These are phyloP conservation scores for Globisporangium canariense DNA, from an alignment of 352 stramenopile genomes.

Conservation along the genomic window DNA sequence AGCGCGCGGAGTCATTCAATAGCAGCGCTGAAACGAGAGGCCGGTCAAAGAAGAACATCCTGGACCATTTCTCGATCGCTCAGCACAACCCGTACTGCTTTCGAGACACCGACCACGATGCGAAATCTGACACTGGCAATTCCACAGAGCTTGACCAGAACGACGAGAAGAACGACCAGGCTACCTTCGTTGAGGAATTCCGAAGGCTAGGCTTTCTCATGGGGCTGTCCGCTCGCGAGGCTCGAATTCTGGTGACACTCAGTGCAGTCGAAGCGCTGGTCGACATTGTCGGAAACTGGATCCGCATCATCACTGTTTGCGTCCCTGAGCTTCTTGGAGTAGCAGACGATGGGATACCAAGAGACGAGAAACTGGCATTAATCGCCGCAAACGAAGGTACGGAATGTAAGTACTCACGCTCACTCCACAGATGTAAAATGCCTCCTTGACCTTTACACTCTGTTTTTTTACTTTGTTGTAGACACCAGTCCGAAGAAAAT, in stretches of 20 bases:
- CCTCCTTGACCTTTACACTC: neutral
- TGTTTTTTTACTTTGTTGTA: neutral
- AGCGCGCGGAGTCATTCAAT: slow-evolving; percentile 5
- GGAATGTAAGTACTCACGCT: neutral
- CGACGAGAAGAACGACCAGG: slow-evolving; percentile 15
- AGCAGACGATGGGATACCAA: neutral
- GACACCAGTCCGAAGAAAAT: slow-evolving; percentile 53
- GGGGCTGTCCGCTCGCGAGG: slow-evolving; percentile 51
- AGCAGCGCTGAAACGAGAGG: slow-evolving; percentile 9
- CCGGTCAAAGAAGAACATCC: slow-evolving; percentile 53
- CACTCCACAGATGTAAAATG: neutral
- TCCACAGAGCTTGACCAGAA: slow-evolving; percentile 16
- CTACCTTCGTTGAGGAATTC: slow-evolving; percentile 50
- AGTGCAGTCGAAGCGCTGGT: slow-evolving; percentile 55
- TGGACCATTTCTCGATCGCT: slow-evolving; percentile 70
- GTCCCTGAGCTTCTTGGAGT: slow-evolving; percentile 39
- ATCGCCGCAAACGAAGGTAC: slow-evolving; percentile 3
- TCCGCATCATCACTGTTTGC: slow-evolving; percentile 39
- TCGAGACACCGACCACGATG: slow-evolving; percentile 41
- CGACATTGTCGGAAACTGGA: slow-evolving; percentile 65
- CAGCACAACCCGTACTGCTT: slow-evolving; percentile 76
- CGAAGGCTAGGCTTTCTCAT: slow-evolving; percentile 50
- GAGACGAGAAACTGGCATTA: slow-evolving; percentile 8
- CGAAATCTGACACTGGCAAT: neutral
- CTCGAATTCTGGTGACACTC: slow-evolving; percentile 58